Evolutionary conservation across 805 yeast genomes (phyloP).

Genomic region (Saturnispora besseyi): DNA sequence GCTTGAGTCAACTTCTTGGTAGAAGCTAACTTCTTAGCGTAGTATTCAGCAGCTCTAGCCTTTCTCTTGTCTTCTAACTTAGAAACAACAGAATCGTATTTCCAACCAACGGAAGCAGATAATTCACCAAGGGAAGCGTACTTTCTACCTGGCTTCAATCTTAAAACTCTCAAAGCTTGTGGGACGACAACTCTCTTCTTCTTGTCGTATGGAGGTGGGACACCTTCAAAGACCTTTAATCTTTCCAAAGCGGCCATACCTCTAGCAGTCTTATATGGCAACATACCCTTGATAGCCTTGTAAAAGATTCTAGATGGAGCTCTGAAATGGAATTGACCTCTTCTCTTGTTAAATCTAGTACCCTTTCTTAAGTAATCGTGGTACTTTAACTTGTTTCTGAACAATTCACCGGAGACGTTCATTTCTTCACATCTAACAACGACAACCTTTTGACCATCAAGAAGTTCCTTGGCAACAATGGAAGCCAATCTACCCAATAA

Average conservation of each 20-base stretch:
- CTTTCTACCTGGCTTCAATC: slow-evolving; percentile 99
- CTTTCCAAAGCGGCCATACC: slow-evolving; percentile 99
- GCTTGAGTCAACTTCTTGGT: slow-evolving; percentile 87
- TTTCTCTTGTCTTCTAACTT: slow-evolving; percentile 99
- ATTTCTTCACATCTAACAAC: slow-evolving; percentile 96
- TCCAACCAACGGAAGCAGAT: slow-evolving; percentile 98
- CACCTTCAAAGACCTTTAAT: slow-evolving; percentile 99
- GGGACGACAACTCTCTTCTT: slow-evolving; percentile 99
- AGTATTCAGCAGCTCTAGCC: slow-evolving; percentile 97
- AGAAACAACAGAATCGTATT: slow-evolving; percentile 96
- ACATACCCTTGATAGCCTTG: slow-evolving; percentile 99
- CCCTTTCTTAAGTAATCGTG: slow-evolving; percentile 99
- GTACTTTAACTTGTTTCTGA: slow-evolving; percentile 99
- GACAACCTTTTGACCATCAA: slow-evolving; percentile 96
- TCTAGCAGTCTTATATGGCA: slow-evolving; percentile 99
- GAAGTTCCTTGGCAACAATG: slow-evolving; percentile 94
- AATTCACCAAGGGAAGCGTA: slow-evolving; percentile 97
- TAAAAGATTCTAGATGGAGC: slow-evolving; percentile 99
- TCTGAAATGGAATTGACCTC: slow-evolving; percentile 99
- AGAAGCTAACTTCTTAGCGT: slow-evolving; percentile 96
- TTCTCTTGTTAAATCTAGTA: slow-evolving; percentile 95
- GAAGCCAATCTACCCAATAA: slow-evolving; percentile 99
- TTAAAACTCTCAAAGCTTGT: slow-evolving; percentile 97
- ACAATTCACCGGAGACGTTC: slow-evolving; percentile 99
- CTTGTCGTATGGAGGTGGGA: slow-evolving; percentile 99